Base-by-base conservation (phyloP, 225 moss, liverwort and hornwort species). In the Antitrichia curtipendula region DNA sequence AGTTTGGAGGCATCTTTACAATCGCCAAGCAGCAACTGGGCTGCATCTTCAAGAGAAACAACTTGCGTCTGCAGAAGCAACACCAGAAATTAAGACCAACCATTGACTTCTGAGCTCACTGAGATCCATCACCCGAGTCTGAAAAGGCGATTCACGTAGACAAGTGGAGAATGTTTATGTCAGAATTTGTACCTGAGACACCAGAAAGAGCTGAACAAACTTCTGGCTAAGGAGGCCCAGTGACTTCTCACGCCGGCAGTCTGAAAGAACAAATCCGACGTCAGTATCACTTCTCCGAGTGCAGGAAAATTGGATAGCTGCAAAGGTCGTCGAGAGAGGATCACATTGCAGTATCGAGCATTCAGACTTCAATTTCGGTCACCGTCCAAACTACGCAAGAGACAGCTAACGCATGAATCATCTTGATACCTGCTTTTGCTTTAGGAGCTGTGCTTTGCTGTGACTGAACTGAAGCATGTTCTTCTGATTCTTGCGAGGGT, bases 41-140 rank as follows among this genome's bases (percentile, higher is more conserved):
- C 98, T 80, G 98, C 98, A 87, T 97, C 98, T 90, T 99, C 98
- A 80, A 99, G 91, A 31, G 97, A 99, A 80, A 99, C 98, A 75
- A 96, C 93, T 74, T 96, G 95, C 36, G 96, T 96, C 98, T 99
- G 94, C 91, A 93, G 83, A 70, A 89, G 64, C 82, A 82, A 77
- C 72, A 84, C 56, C 17, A 72, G 7, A 84, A 19, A 71, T 81
- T 75, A 70, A 81, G 32, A 64, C 63, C 87, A 76, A 54, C 49
- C n/a, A 64, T 58, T 62, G 72, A 57, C 62, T 84, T 80, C 59
- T 16, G 19, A 57, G 68, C 52, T 28, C 49, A 73, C 43, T 47
- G 25, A 43, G 29, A 73, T 72, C 38, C 29, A 73, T 43, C 58
- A 22, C 24, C 32, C 60, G 69, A 69, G 36, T 58, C 82, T 60